Base-by-base conservation (phyloP, 495 filamentous ascomycete species). In the Melanomma pulvis-pyrius region DNA sequence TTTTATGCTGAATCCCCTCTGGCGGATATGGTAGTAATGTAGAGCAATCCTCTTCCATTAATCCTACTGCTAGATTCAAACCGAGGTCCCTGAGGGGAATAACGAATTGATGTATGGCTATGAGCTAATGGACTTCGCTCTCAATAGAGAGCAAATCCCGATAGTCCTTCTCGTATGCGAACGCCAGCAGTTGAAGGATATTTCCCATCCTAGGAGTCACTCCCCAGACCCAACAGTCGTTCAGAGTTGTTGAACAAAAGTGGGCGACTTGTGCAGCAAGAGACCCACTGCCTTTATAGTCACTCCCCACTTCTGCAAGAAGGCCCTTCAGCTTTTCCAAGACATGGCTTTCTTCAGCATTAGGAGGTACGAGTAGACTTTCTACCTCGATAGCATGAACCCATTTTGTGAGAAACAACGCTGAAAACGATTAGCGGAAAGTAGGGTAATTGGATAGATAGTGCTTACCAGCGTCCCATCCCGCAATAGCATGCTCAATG, bases 171-270 rank as follows among this genome's bases (percentile, higher is more conserved):
- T 63, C 61, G 36, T 44, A 63, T 4, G 48, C 49, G 8, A 19
- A 26, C 11, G 52, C 53, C 30, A 65, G 26, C 15, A 58, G 51
- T 29, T 57, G 22, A n/a, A 65, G 62, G 6, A 65, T 36, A 11
- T 47, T n/a, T 5, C 39, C 62, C 62, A 65, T 65, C 30, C 30
- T 57, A 0, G 52, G 58, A 13, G 59, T 68, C 0, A 59, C 30
- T 15, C 65, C 65, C 65, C 65, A 68, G 11, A 68, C 65, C 65
- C 65, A 68, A 19, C 56, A 51, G 41, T 62, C 58, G 44, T 55
- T 49, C 12, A 65, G 29, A 50, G 56, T 47, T 12, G 28, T 47
- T 8, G 49, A 36, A 30, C 49, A 62, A 19, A 57, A 24, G 24
- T 26, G 49, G 2, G 58, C 58, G 34, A 68, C 24, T 24, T 59